Evolutionary conservation across 192 early-diverging fungal species (phyloP), one percentile per base, ranked within the genome.

Genomic region (Gryganskiella cystojenkinii): DNA sequence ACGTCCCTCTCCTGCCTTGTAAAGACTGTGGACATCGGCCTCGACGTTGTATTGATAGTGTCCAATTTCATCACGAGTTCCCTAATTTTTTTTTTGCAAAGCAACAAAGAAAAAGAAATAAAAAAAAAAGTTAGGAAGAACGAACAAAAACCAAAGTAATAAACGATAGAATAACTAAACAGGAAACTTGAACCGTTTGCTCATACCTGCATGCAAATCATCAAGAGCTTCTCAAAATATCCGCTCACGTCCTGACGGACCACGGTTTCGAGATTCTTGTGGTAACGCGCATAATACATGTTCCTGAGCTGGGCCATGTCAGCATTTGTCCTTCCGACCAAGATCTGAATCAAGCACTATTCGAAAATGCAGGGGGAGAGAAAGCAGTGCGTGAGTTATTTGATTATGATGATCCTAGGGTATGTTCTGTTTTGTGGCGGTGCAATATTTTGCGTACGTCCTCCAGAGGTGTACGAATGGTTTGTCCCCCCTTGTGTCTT

Each of bases 241-340:
- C 65, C 73, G 27, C 73, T 78, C 8, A 78, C 66, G 46, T 78
- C 73, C 8, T 45, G 43, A 30, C 63, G 67, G 65, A 69, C 73
- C 28, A 31, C 61, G 33, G n/a, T 31, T 60, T 78, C 73, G 19
- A 78, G 33, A 3, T 64, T 57, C 17, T 52, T 56, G 61, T 56
- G 61, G 49, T 78, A 78, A 56, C 22, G 50, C 4, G 73, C 46
- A 25, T 78, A 64, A 22, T 59, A 78, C 35, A 64, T 64, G n/a
- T 33, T 52, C 49, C 64, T 68, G 40, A 78, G 65, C 42, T 78
- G 73, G 7, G 65, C 65, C 73, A 78, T 78, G n/a, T 78, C 73
- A 30, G 66, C 59, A 24, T 78, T 78, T 6, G 65, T 53, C 45
- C 73, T 46, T 58, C 73, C 73, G 15, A 78, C 40, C 19, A 78